Conservation (phyloP, 192 early-diverging fungal species). For the Linnemannia zychae region DNA sequence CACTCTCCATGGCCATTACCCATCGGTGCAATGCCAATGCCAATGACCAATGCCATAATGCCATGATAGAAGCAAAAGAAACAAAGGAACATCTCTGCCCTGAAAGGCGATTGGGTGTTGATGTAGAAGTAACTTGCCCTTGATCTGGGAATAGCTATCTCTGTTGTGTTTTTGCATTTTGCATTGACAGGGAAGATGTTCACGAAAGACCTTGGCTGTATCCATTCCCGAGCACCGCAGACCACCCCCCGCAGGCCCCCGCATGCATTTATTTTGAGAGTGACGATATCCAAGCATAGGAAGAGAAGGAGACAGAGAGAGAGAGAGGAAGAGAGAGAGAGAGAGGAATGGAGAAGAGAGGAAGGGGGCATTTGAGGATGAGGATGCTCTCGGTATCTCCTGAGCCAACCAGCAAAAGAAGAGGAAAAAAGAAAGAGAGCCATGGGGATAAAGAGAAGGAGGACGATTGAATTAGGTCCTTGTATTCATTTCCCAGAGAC, state of each 20-base stretch:
- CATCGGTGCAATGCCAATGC: too few relatives aligned
- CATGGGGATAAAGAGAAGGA: not conserved
- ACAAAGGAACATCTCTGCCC: too few relatives aligned
- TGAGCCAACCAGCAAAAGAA: not conserved
- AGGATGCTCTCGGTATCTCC: not conserved
- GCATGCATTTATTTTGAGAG: constrained; percentile 1
- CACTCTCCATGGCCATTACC: too few relatives aligned
- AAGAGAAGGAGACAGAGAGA: not conserved
- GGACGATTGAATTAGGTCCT: not conserved
- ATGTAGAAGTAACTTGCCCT: too few relatives aligned
- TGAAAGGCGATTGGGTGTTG: too few relatives aligned
- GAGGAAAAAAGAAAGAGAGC: constrained; percentile 9
- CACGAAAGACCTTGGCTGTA: too few relatives aligned
- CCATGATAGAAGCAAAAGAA: too few relatives aligned
- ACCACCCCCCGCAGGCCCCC: not conserved
- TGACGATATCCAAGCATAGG: not conserved
- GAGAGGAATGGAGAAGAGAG: not conserved
- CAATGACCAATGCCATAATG: too few relatives aligned
- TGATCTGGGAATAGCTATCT: too few relatives aligned
- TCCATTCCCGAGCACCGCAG: constrained; percentile 6
- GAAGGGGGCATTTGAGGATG: not conserved
- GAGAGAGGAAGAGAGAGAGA: not conserved
- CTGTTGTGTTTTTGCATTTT: not conserved
- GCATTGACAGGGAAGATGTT: not conserved
- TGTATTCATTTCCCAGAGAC: too few relatives aligned